Evolutionary conservation across 1,284 basidiomycete species (phyloP).

Genomic region (Polyporus tsugae): DNA sequence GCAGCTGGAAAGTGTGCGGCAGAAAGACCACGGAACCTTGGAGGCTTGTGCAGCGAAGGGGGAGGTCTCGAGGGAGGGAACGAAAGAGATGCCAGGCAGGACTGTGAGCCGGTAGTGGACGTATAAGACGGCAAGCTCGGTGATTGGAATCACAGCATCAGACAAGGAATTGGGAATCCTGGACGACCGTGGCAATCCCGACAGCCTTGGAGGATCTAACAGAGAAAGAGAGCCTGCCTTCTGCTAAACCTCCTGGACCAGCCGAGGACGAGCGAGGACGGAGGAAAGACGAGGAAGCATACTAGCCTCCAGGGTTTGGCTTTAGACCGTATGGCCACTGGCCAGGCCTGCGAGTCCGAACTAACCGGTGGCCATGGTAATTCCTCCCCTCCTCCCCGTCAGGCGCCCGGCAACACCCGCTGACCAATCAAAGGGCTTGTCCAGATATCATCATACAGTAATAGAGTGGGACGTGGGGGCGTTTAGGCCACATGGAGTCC

Average conservation of each 20-base stretch:
- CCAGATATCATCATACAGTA: no score
- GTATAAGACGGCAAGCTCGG: constrained; percentile 19
- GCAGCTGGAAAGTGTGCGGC: constrained; percentile 35
- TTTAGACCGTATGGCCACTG: not conserved
- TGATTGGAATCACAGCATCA: constrained; percentile 36
- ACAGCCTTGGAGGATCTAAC: constrained; percentile 15
- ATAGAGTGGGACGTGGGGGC: no score
- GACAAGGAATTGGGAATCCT: constrained; percentile 39
- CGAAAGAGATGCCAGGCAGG: constrained; percentile 17
- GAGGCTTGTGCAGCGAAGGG: constrained; percentile 10
- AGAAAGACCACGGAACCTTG: constrained; percentile 12
- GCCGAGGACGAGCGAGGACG: constrained; percentile 21
- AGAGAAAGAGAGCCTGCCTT: constrained; percentile 29
- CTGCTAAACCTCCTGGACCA: constrained; percentile 14
- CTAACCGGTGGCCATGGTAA: constrained; percentile 31
- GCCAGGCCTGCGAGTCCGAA: not conserved
- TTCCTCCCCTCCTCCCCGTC: not conserved
- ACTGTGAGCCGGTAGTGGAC: constrained; percentile 21
- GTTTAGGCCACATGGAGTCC: no score
- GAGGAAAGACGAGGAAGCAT: not conserved
- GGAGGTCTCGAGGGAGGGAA: constrained; percentile 22
- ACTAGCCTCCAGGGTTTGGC: not conserved
- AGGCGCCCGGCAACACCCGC: not conserved
- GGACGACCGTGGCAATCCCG: constrained; percentile 44
- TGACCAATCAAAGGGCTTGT: not conserved